These are phyloP conservation scores for Tolypocladium album DNA, from an alignment of 2,329 filamentous ascomycete species.

Conservation along the genomic window DNA sequence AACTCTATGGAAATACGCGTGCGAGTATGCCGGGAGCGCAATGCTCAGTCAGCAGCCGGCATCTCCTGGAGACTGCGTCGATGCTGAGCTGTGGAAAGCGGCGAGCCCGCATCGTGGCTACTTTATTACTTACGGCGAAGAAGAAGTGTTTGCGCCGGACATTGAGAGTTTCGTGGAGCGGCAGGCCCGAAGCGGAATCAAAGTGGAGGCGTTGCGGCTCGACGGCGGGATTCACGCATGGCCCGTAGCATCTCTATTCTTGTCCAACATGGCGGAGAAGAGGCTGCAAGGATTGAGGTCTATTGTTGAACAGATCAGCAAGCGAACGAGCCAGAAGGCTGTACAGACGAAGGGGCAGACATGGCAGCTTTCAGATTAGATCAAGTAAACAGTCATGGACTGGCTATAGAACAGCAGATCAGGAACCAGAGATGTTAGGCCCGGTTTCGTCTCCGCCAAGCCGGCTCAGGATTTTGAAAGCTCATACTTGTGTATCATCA, in stretches of 20 bases:
- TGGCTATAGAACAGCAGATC: conserved; percentile 12
- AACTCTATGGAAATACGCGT: conserved; percentile 58
- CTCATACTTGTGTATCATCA: conserved; percentile 20
- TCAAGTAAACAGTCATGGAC: conserved; percentile 43
- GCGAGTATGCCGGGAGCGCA: conserved; percentile 47
- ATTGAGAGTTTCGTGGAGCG: conserved; percentile 48
- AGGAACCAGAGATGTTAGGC: conserved; percentile 33
- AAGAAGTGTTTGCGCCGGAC: conserved; percentile 69
- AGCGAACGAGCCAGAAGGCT: conserved; percentile 11
- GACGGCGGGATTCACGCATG: conserved; percentile 67
- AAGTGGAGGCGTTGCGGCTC: conserved; percentile 49
- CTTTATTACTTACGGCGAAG: conserved; percentile 60
- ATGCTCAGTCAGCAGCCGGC: conserved; percentile 23
- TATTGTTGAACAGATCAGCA: conserved; percentile 27
- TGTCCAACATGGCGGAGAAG: conserved; percentile 35
- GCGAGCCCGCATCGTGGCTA: conserved; percentile 58
- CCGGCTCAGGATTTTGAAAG: conserved; percentile 22
- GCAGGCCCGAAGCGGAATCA: conserved; percentile 40
- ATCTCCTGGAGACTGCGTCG: conserved; percentile 61
- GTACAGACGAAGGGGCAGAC: conserved; percentile 7
- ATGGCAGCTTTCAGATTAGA: conserved; percentile 47
- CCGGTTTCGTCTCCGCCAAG: conserved; percentile 38
- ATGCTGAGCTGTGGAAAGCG: conserved; percentile 53
- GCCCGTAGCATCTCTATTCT: conserved; percentile 60
- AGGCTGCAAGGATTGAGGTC: conserved; percentile 41